Base-by-base conservation (phyloP, 768 basidiomycete species). In the Mrakia blollopis region DNA sequence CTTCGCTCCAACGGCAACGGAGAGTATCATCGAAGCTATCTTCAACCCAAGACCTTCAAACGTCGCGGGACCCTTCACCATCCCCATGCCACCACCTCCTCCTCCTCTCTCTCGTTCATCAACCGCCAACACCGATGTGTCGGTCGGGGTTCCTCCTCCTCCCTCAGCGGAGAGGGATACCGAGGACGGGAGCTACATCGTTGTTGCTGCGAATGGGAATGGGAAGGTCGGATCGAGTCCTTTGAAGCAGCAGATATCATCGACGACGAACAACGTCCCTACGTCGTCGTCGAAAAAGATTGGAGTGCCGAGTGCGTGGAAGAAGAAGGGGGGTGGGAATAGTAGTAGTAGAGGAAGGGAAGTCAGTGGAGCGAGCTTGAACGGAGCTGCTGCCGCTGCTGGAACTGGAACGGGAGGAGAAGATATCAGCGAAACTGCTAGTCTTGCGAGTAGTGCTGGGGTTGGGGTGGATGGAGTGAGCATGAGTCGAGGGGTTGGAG, bases 11-110 rank as follows among this genome's bases (percentile, higher is more conserved):
- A 87, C 87, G 71, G 88, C 88, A 21, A 92, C 91, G 0, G 91
- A 91, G 81, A 85, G 86, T 52, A 86, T 93, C 60, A 92, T 92
- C 81, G 92, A 93, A 74, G 89, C 90, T 8, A 82, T 93, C 35
- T 93, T 93, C 82, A 93, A 93, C 80, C 91, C 92, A 2, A 86
- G 86, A 2, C 41, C 25, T 25, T 39, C 35, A 21, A 68, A 18
- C 37, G n/a, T 39, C 21, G 10, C 65, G 18, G 65, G 65, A 6
- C 65, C 65, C 0, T 68, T 68, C 65, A 44, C 13, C 18, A 23
- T 44, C 16, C 65, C 32, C 35, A 37, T 37, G 9, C 35, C 37
- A 1, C 65, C 65, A 1, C 35, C 65, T 18, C 35, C 37, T 4
- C 65, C 65, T 25, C 35, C 65, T 18, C 18, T 23, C 21, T 65